A percentile compares a stretch with the other conserved stretches of the same genome.
Conservation (phyloP, 805 yeast species). For the Ogataea thermomethanolica region DNA sequence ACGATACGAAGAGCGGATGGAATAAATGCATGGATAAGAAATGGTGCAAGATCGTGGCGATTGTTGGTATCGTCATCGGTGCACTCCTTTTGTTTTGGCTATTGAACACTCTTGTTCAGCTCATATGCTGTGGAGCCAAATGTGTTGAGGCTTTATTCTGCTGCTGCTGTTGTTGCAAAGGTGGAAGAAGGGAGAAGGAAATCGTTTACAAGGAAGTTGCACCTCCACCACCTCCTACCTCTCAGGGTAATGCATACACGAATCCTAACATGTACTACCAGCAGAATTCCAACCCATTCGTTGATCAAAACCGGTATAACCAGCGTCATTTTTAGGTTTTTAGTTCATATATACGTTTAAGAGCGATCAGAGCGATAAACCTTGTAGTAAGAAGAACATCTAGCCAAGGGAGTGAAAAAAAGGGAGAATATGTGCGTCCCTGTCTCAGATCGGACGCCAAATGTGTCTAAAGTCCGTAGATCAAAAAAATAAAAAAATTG, state of each 20-base stretch:
- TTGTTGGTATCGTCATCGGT: slow-evolving; percentile 65
- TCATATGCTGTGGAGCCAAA: slow-evolving; percentile 55
- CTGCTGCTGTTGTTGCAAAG: slow-evolving; percentile 41
- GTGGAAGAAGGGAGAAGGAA: slow-evolving; percentile 12
- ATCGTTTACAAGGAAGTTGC: slow-evolving; percentile 13
- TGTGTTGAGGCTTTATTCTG: slow-evolving; percentile 53
- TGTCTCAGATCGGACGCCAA: too few species aligned
- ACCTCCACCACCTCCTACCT: slow-evolving; percentile 16
- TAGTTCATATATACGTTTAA: neutral
- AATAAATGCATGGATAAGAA: slow-evolving; percentile 76
- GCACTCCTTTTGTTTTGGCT: slow-evolving; percentile 53
- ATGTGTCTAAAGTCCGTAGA: neutral
- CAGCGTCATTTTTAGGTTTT: slow-evolving; percentile 9
- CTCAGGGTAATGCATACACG: slow-evolving; percentile 24
- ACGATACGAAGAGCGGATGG: slow-evolving; percentile 41
- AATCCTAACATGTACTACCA: slow-evolving; percentile 34
- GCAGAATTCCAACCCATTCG: slow-evolving; percentile 19
- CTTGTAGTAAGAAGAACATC: too few species aligned
- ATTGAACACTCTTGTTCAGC: slow-evolving; percentile 49
- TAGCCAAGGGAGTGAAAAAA: too few species aligned
- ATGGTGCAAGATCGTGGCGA: slow-evolving; percentile 72
- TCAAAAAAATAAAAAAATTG: slow-evolving; percentile 26
- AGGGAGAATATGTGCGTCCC: too few species aligned
- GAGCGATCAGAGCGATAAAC: neutral
- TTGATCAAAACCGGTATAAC: slow-evolving; percentile 9